Evolutionary conservation across 2,329 filamentous ascomycete genomes (phyloP), one percentile per base, ranked within the genome.

Genomic region (Chaetomium sp.): DNA sequence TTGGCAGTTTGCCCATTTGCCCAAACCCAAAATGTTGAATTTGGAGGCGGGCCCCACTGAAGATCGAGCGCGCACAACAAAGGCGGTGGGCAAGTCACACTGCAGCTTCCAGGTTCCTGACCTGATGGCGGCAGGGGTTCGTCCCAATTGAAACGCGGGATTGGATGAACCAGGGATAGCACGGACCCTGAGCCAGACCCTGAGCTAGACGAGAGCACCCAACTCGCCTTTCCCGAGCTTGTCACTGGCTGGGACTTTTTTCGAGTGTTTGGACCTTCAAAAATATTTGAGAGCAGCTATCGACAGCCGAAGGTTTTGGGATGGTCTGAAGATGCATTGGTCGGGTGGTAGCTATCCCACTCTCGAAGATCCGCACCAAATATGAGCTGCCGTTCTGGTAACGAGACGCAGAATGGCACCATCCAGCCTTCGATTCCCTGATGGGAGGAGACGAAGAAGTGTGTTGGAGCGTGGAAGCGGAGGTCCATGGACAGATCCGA

Each of bases 11-110:
- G 56, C 58, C 31, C 45, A 49, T 29, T 57, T 58, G 55, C 27
- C 31, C 33, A 60, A 27, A 33, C 13, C 13, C 58, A 66, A 68
- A 71, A 68, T 69, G 70, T 70, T 70, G 67, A 71, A 68, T 67
- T 68, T 60, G 63, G 55, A 59, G 54, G 65, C 55, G 45, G 66
- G 68, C 57, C 66, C 68, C 69, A 65, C 68, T 38, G 47, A 60
- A 65, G 55, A 64, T 64, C 61, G 60, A 60, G 58, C 13, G 58
- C 25, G 47, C 63, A 54, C 63, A 65, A 57, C 57, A 65, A 62
- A 66, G 63, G 67, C 68, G 65, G 66, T 67, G 67, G 65, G 59
- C 54, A 45, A 35, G 58, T 60, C 56, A 29, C 64, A 55, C 47
- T 59, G 64, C 64, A 65, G 56, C 50, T 51, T 42, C 56, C 49